These are phyloP conservation scores for Pinus albicaulis DNA, from an alignment of 75 land plant genomes.

Conservation along the genomic window DNA sequence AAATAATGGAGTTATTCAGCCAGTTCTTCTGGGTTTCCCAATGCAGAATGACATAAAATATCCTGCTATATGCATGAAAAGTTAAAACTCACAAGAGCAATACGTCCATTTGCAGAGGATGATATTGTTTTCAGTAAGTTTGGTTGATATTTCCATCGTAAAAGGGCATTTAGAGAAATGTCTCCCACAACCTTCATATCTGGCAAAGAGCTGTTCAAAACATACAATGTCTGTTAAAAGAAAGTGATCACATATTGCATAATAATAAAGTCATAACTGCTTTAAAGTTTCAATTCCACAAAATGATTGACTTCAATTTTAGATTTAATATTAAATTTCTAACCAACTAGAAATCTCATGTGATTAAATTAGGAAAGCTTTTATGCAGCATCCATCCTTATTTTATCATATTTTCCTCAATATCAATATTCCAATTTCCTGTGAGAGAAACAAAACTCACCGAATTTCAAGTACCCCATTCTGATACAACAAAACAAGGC, in stretches of 20 bases:
- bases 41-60: not conserved
- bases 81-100: conserved; percentile 30
- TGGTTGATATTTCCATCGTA: conserved; percentile 59
- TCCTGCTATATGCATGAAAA: not conserved
- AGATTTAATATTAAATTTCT: not conserved
- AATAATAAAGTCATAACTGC: not conserved
- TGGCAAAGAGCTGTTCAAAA: conserved; percentile 50
- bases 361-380: not conserved
- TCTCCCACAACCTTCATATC: conserved; percentile 33
- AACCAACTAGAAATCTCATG: not conserved
- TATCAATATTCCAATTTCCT: not conserved
- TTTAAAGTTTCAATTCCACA: not conserved
- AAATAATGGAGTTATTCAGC: too few relatives aligned
- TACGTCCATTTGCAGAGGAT: conserved; percentile 37
- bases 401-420: not conserved
- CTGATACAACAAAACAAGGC: conserved; percentile 53
- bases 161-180: conserved; percentile 37
- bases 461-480: conserved; percentile 71
- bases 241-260: not conserved
- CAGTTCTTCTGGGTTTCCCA: too few relatives aligned
- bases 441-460: conserved; percentile 22
- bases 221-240: conserved; percentile 1
- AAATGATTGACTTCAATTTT: not conserved
- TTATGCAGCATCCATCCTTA: not conserved
- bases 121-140: conserved; percentile 48